Evolutionary conservation across 2,329 filamentous ascomycete species (phyloP), one percentile per base, ranked within the genome.

Genomic region (Stachybotrys echinatus): DNA sequence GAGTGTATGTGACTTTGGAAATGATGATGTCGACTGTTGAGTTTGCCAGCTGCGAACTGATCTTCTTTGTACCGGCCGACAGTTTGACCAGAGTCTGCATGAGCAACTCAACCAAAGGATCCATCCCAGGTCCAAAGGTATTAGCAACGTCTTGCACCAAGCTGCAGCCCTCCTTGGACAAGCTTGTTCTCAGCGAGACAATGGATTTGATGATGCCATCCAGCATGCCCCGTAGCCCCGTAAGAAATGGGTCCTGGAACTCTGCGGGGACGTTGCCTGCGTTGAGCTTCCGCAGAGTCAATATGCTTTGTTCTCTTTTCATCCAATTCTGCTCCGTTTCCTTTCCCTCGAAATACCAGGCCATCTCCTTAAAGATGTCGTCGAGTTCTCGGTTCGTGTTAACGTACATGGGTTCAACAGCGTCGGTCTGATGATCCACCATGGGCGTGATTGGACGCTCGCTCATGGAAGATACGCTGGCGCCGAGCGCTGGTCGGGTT

Each of bases 311-410:
- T 66, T 97, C 92, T 65, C 92, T 81, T 58, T 87, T 85, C 59
- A 89, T 66, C 92, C 92, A 97, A 63, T 97, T 97, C 52, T 88
- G 83, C 64, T 97, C 92, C 1, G 87, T 84, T 71, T 97, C 92
- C 64, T 79, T 89, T 48, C 92, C 92, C 57, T 96, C 91, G 54
- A 96, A 96, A 64, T 80, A 79, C 48, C 77, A 77, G 27, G 85
- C 75, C 89, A 97, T 96, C 27, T 88, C 85, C 56, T 82, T 83
- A 64, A 96, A 84, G 2, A 87, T 83, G 22, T 95, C 91, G 52
- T 96, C 92, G n/a, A 97, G 74, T 63, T 96, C 91, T 58, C 89
- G 81, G 57, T 86, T 78, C 1, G 91, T 92, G 60, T 92, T 89
- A 50, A 96, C 83, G 62, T 92, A 91, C 23, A 87, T 74, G 2